Evolutionary conservation across 2,329 filamentous ascomycete genomes (phyloP).

Genomic region (Sporothrix pseudoabietina): DNA sequence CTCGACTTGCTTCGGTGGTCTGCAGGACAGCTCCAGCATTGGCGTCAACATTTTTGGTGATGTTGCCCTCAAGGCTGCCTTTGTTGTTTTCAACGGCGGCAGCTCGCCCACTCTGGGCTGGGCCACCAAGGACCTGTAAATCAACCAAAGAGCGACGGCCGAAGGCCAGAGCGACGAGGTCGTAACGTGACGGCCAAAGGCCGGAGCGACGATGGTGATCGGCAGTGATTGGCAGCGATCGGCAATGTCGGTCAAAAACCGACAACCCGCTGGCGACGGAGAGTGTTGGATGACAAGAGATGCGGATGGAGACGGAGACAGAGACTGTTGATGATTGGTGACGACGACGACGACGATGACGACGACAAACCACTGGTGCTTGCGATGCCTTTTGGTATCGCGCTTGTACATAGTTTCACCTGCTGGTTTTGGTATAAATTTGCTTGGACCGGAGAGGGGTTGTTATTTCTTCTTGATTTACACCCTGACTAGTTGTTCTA

Average conservation of each 20-base stretch:
- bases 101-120: slow-evolving; percentile 40
- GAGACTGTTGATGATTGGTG: background rate
- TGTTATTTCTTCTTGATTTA: background rate
- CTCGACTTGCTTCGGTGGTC: slow-evolving; percentile 43
- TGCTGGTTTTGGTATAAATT: slow-evolving; percentile 11
- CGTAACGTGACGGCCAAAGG: background rate
- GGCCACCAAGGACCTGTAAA: slow-evolving; percentile 35
- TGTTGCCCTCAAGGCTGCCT: slow-evolving; percentile 40
- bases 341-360: background rate
- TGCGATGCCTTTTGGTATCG: background rate
- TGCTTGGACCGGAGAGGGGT: background rate
- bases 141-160: background rate
- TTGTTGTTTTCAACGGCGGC: slow-evolving; percentile 42
- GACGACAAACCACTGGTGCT: slow-evolving; percentile 14
- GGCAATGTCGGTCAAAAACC: background rate
- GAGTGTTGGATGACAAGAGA: background rate
- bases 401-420: slow-evolving; percentile 19
- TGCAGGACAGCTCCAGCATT: slow-evolving; percentile 40
- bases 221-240: background rate
- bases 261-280: background rate
- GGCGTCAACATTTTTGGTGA: slow-evolving; percentile 41
- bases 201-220: background rate
- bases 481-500: background rate
- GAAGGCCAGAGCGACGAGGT: background rate
- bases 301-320: background rate